Conservation (phyloP, 192 early-diverging fungal genomes). For the Mortierella alpina region DNA sequence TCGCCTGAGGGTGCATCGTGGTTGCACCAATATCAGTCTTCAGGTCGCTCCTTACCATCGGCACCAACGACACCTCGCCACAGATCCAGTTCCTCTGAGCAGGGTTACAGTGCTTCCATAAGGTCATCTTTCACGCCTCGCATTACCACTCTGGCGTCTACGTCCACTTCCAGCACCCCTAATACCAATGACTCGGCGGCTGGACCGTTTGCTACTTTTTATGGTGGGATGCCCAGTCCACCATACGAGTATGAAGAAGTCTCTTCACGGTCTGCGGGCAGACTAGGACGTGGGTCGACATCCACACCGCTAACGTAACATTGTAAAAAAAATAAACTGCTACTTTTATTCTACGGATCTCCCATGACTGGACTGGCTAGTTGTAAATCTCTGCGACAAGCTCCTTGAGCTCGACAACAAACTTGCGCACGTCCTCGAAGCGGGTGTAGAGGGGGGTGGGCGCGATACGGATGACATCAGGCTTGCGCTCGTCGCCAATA, state of each 20-base stretch:
- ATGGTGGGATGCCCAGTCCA: conserved; percentile 5
- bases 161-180: no score
- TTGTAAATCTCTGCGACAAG: conserved; percentile 54
- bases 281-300: background rate
- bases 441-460: conserved; percentile 93
- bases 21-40: no score
- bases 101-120: no score
- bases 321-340: background rate
- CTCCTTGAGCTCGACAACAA: conserved; percentile 69
- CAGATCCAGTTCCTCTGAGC: no score
- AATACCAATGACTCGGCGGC: background rate
- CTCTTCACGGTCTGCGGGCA: background rate
- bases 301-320: no score
- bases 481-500: conserved; percentile 90
- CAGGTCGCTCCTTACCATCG: no score
- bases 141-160: no score
- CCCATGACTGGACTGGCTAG: background rate
- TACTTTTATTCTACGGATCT: background rate
- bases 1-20: no score
- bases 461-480: conserved; percentile 90
- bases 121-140: no score
- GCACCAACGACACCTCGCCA: no score
- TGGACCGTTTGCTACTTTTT: background rate
- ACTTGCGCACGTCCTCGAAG: conserved; percentile 82
- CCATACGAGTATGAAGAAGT: conserved; percentile 13